Percentiles rank a stretch among this genome's conserved stretches.
Conservation (phyloP, 2,329 filamentous ascomycete species). For the Chaetomiaceae sp. region DNA sequence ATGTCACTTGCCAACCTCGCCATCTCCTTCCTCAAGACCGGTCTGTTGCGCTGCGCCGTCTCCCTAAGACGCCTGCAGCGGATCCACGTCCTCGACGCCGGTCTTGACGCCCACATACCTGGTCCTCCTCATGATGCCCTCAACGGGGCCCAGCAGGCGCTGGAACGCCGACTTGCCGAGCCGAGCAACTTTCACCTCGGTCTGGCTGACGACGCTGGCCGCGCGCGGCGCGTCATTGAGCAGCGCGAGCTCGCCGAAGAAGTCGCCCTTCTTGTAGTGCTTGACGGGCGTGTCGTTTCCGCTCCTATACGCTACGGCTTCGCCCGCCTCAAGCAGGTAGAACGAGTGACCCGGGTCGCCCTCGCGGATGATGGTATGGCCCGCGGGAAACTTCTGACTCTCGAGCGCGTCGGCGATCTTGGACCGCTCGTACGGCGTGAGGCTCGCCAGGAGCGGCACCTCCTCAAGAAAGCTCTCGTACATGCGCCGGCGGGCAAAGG, state of each 20-base stretch:
- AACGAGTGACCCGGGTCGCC: constrained; percentile 90
- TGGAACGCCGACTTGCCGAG: constrained; percentile 94
- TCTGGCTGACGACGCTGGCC: constrained; percentile 76
- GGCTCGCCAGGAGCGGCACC: constrained; percentile 73
- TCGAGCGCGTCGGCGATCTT: constrained; percentile 97
- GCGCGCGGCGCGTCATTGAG: constrained; percentile 90
- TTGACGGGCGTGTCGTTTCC: constrained; percentile 65
- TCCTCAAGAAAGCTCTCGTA: constrained; percentile 96
- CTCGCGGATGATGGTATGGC: constrained; percentile 80
- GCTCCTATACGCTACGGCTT: constrained; percentile 81
- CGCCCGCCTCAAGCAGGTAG: constrained; percentile 81
- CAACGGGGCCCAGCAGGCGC: constrained; percentile 82
- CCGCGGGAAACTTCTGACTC: constrained; percentile 75
- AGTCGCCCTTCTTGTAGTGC: constrained; percentile 84
- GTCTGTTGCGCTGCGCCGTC: neutral
- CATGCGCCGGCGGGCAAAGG: constrained; percentile 91
- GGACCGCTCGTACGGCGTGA: constrained; percentile 88
- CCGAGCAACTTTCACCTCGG: constrained; percentile 87
- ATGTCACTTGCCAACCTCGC: too few species aligned
- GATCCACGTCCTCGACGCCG: constrained; percentile 62
- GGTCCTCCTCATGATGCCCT: constrained; percentile 85
- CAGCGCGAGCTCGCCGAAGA: constrained; percentile 91
- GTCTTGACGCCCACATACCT: constrained; percentile 55
- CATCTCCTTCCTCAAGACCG: too few species aligned
- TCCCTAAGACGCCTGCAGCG: constrained; percentile 39